phyloP scores from a whole-genome alignment of 2,329 filamentous ascomycete genomes.

The Colletotrichum liaoningense region DNA sequence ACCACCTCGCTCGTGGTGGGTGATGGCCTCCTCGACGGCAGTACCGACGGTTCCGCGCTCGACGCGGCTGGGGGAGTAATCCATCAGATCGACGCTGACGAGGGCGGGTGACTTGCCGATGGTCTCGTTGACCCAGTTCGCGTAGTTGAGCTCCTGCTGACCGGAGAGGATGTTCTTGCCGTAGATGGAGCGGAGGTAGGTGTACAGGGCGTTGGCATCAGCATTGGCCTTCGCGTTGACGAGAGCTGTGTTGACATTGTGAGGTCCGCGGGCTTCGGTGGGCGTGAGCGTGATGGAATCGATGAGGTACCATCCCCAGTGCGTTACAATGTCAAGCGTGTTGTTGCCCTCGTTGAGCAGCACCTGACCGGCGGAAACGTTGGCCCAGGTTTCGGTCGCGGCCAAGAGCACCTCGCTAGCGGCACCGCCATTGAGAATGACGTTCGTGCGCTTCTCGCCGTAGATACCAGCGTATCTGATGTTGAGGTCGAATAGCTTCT shows the following conservation, averaged over 20 bases:
- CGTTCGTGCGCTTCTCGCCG: constrained; percentile 56
- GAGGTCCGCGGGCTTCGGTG: constrained; percentile 48
- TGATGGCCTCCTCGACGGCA: constrained; percentile 59
- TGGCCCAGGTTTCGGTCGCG: constrained; percentile 50
- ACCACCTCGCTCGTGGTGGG: constrained; percentile 54
- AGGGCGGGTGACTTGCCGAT: constrained; percentile 60
- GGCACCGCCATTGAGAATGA: constrained; percentile 55
- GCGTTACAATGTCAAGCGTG: constrained; percentile 57
- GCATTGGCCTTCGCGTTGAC: constrained; percentile 51
- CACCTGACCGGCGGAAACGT: constrained; percentile 55
- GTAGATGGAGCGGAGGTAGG: constrained; percentile 56
- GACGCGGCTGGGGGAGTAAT: constrained; percentile 59
- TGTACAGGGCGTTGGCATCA: constrained; percentile 51
- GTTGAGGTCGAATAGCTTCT: constrained; percentile 55
- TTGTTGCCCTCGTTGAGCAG: constrained; percentile 55
- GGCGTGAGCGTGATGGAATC: constrained; percentile 55
- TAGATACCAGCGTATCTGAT: constrained; percentile 58
- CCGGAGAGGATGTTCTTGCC: constrained; percentile 60
- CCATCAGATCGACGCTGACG: constrained; percentile 59
- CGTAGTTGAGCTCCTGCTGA: constrained; percentile 56
- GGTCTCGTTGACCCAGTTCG: constrained; percentile 56
- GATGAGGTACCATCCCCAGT: constrained; percentile 62
- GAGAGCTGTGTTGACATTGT: constrained; percentile 51
- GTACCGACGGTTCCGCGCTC: constrained; percentile 52
- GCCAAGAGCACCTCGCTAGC: constrained; percentile 54